These are phyloP conservation scores for Eurotiales sp. DNA, from an alignment of 2,329 filamentous ascomycete genomes.

Conservation along the genomic window DNA sequence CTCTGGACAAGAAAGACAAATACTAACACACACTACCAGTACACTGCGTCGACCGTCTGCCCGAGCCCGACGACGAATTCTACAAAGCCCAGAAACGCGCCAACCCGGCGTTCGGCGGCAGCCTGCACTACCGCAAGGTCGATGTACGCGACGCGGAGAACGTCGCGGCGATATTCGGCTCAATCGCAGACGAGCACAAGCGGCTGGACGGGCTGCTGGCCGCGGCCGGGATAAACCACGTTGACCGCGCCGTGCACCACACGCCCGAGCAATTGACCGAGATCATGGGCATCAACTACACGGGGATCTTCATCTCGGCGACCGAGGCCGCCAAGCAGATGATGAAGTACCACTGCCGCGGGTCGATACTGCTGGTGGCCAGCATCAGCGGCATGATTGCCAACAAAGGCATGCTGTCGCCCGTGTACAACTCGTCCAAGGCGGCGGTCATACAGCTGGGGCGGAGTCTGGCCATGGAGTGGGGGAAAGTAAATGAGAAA, in stretches of 20 bases:
- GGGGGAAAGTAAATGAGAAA: constrained; percentile 32
- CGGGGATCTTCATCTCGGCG: constrained; percentile 47
- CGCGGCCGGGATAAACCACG: constrained; percentile 42
- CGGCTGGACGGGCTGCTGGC: constrained; percentile 42
- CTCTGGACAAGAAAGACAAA: no score
- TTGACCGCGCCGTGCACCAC: constrained; percentile 40
- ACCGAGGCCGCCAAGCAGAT: constrained; percentile 48
- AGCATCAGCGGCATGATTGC: constrained; percentile 50
- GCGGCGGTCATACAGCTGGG: constrained; percentile 51
- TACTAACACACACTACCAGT: no score
- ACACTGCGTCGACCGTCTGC: constrained; percentile 46
- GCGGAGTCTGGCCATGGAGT: constrained; percentile 52
- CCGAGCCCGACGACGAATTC: constrained; percentile 42
- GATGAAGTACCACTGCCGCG: constrained; percentile 47
- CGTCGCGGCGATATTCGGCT: constrained; percentile 31
- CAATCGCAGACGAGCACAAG: constrained; percentile 31
- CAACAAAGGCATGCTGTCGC: constrained; percentile 44
- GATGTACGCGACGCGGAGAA: constrained; percentile 42
- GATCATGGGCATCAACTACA: constrained; percentile 49
- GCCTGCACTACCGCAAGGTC: constrained; percentile 44
- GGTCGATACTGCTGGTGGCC: constrained; percentile 48
- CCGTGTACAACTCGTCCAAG: constrained; percentile 54
- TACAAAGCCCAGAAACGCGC: constrained; percentile 34
- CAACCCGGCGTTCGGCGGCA: constrained; percentile 34
- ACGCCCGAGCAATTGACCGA: constrained; percentile 38